A percentile compares a stretch with the other conserved stretches of the same genome.
Conservation (phyloP, 2,329 filamentous ascomycete species). For the Xylariaceae sp. region DNA sequence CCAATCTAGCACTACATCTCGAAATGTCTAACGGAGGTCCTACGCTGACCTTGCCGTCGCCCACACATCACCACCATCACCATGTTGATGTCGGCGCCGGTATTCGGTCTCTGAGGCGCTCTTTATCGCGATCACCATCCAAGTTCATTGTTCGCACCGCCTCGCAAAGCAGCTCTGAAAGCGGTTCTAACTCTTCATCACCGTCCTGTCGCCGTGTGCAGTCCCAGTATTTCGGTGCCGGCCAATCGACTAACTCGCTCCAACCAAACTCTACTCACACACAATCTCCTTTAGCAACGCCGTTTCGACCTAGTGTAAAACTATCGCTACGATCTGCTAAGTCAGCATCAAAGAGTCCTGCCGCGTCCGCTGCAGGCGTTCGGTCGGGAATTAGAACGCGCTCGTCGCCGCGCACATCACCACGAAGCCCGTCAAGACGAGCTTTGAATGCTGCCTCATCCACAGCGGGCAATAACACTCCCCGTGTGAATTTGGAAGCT, state of each 20-base stretch:
- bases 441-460: constrained; percentile 63
- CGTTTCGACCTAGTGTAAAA: constrained; percentile 65
- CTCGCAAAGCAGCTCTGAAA: constrained; percentile 45
- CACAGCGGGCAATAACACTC: constrained; percentile 68
- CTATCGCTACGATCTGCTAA: constrained; percentile 64
- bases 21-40: constrained; percentile 44
- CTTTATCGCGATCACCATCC: constrained; percentile 89
- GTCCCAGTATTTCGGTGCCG: constrained; percentile 47
- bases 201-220: constrained; percentile 39
- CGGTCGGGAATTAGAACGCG: constrained; percentile 60
- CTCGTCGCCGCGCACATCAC: constrained; percentile 67
- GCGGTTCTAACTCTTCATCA: constrained; percentile 50
- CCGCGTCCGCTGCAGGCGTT: constrained; percentile 42
- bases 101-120: constrained; percentile 79
- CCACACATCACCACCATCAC: constrained; percentile 77
- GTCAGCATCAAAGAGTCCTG: constrained; percentile 51
- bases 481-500: constrained; percentile 41
- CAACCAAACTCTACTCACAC: constrained; percentile 28
- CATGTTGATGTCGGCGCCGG: constrained; percentile 75
- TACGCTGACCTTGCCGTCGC: constrained; percentile 82
- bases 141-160: constrained; percentile 66
- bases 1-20: constrained; percentile 6
- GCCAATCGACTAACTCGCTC: constrained; percentile 33
- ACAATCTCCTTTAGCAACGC: constrained; percentile 57
- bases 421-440: constrained; percentile 76